A percentile compares a stretch with the other conserved stretches of the same genome.
Conservation (phyloP, 1,284 basidiomycete genomes). For the Pulchroboletus neoregius region DNA sequence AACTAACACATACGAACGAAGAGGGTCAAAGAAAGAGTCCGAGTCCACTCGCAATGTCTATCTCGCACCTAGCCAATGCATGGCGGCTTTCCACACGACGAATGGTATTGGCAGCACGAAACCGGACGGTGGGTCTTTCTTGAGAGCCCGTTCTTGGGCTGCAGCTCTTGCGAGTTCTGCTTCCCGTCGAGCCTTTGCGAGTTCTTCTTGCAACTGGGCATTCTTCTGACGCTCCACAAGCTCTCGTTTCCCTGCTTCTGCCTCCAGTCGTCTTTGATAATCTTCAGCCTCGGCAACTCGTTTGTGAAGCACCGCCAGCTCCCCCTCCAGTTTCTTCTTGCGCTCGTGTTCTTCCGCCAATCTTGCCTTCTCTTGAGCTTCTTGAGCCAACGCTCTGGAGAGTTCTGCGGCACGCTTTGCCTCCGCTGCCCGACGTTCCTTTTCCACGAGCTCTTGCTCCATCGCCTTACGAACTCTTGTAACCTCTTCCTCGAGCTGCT, state of each 20-base stretch:
- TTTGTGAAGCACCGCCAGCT: constrained; percentile 26
- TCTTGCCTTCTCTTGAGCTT: constrained; percentile 33
- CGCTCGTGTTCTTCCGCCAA: constrained; percentile 31
- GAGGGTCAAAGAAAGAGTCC: neutral
- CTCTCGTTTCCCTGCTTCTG: constrained; percentile 28
- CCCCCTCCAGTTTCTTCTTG: constrained; percentile 29
- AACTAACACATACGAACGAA: constrained; percentile 2
- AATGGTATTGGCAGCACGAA: constrained; percentile 35
- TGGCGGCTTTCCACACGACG: constrained; percentile 32
- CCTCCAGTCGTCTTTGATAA: constrained; percentile 28
- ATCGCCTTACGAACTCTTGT: constrained; percentile 23
- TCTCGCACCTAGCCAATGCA: constrained; percentile 33
- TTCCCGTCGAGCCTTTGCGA: constrained; percentile 30
- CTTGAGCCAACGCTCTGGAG: constrained; percentile 24
- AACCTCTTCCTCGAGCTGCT: constrained; percentile 30
- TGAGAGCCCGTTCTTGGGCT: constrained; percentile 26
- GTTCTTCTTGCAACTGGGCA: constrained; percentile 33
- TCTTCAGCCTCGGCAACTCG: constrained; percentile 31
- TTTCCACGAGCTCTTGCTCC: constrained; percentile 23
- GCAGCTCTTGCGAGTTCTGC: constrained; percentile 24
- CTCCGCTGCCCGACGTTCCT: constrained; percentile 22
- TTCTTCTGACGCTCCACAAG: constrained; percentile 28
- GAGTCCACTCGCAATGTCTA: constrained; percentile 9
- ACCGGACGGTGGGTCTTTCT: constrained; percentile 27
- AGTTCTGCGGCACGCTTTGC: constrained; percentile 30